These are phyloP conservation scores for Malania oleifera DNA, from an alignment of 164 flowering plant species.

Conservation along the genomic window DNA sequence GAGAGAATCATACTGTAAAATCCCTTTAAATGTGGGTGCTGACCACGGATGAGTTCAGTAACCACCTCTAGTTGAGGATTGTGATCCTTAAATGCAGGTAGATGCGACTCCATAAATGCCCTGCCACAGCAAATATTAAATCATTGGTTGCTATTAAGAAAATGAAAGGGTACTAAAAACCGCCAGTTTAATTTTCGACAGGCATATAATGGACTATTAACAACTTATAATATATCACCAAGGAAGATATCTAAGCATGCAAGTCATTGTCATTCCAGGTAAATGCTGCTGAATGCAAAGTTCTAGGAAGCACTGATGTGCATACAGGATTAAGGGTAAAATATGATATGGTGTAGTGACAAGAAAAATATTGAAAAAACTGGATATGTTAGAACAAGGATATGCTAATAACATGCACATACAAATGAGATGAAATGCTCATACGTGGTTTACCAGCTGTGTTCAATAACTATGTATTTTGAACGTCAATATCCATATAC, in stretches of 20 bases:
- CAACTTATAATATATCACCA: neutral
- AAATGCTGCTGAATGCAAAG: too few species aligned
- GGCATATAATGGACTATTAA: slow-evolving; percentile 1
- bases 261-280: neutral
- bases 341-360: too few species aligned
- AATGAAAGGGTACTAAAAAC: neutral
- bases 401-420: too few species aligned
- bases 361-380: too few species aligned
- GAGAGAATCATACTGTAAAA: slow-evolving; percentile 54
- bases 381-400: too few species aligned
- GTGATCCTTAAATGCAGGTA: slow-evolving; percentile 61
- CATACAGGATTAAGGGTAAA: too few species aligned
- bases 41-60: slow-evolving; percentile 79
- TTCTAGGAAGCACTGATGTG: too few species aligned
- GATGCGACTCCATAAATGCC: slow-evolving; percentile 82
- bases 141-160: neutral
- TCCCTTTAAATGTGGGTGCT: slow-evolving; percentile 84
- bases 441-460: too few species aligned
- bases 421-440: too few species aligned
- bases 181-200: too few species aligned
- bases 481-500: too few species aligned
- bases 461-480: too few species aligned
- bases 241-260: neutral
- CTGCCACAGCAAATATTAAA: slow-evolving; percentile 26
- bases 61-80: slow-evolving; percentile 90